Percentiles rank a stretch among this genome's conserved stretches.
These are phyloP conservation scores for Paraconiothyrium brasiliense DNA, from an alignment of 2,329 filamentous ascomycete species.

Conservation along the genomic window DNA sequence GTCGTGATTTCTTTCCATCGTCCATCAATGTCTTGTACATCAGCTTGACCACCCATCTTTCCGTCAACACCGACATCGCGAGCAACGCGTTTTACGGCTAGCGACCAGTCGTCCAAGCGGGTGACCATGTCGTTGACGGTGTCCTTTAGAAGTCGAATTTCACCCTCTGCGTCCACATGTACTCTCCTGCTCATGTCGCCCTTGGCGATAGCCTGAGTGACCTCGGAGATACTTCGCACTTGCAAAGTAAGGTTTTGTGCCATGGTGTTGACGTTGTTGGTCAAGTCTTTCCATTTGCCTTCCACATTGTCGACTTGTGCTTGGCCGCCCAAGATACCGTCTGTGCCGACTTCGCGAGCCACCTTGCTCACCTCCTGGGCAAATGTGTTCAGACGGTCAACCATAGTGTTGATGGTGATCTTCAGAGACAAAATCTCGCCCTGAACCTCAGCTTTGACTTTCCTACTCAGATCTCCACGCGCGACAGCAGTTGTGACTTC, in stretches of 20 bases:
- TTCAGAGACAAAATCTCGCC: conserved; percentile 72
- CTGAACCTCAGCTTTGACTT: conserved; percentile 62
- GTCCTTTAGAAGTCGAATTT: conserved; percentile 92
- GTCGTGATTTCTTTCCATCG: conserved; percentile 99
- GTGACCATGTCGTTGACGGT: conserved; percentile 99
- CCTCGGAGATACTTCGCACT: conserved; percentile 90
- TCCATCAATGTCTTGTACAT: conserved; percentile 90
- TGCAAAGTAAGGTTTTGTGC: conserved; percentile 70
- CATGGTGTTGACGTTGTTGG: conserved; percentile 74
- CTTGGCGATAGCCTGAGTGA: conserved; percentile 93
- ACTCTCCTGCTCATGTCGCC: conserved; percentile 97
- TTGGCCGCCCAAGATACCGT: conserved; percentile 71
- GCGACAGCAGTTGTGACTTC: conserved; percentile 64
- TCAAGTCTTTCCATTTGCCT: conserved; percentile 73
- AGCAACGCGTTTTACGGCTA: conserved; percentile 93
- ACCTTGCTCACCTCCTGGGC: conserved; percentile 73
- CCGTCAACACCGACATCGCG: conserved; percentile 97
- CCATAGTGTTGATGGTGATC: conserved; percentile 81
- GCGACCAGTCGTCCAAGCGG: conserved; percentile 92
- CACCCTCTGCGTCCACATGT: conserved; percentile 92
- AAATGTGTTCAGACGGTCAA: conserved; percentile 70
- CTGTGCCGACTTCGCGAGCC: conserved; percentile 70
- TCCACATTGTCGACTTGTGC: conserved; percentile 72
- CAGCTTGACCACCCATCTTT: conserved; percentile 97
- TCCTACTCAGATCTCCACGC: conserved; percentile 61